phyloP scores from a whole-genome alignment of 208 protist species.

The Balamuthia mandrillaris region DNA sequence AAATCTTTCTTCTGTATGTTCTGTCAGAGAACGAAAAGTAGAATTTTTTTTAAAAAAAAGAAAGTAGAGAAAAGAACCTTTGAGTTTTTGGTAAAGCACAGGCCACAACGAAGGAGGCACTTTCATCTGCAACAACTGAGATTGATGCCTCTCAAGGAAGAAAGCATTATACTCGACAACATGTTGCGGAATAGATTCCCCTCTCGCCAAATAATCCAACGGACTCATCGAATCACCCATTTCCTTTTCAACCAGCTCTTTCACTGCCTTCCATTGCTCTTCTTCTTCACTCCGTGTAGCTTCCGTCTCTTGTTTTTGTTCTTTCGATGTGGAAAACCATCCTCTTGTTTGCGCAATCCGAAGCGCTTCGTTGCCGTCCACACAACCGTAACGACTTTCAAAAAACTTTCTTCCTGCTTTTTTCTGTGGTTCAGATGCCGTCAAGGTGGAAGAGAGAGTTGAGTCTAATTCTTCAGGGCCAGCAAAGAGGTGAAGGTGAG shows the following conservation, averaged over 20 bases:
- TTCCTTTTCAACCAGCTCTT: slow-evolving; percentile 5
- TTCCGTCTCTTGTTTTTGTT: neutral
- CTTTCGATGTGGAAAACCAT: neutral
- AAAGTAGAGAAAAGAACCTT: too few relatives aligned
- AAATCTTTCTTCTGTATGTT: slow-evolving; percentile 20
- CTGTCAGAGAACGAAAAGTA: neutral
- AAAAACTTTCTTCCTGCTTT: slow-evolving; percentile 28
- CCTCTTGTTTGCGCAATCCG: slow-evolving; percentile 13
- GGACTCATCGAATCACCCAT: slow-evolving; percentile 6
- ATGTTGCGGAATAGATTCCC: neutral
- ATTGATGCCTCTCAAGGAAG: too few relatives aligned
- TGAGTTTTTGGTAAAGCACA: too few relatives aligned
- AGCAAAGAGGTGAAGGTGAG: slow-evolving; percentile 21
- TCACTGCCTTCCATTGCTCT: neutral
- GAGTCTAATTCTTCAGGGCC: neutral
- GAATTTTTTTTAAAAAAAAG: neutral
- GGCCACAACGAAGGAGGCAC: too few relatives aligned
- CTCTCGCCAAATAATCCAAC: slow-evolving; percentile 28
- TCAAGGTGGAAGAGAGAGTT: neutral
- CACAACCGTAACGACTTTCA: slow-evolving; percentile 19
- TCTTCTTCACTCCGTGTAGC: neutral
- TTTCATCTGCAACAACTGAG: too few relatives aligned
- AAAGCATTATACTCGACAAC: too few relatives aligned
- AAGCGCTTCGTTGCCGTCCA: slow-evolving; percentile 14
- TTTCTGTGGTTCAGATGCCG: neutral